Evolutionary conservation across 2,329 filamentous ascomycete species (phyloP), one percentile per base, ranked within the genome.

Genomic region (Stachybotrys elegans): DNA sequence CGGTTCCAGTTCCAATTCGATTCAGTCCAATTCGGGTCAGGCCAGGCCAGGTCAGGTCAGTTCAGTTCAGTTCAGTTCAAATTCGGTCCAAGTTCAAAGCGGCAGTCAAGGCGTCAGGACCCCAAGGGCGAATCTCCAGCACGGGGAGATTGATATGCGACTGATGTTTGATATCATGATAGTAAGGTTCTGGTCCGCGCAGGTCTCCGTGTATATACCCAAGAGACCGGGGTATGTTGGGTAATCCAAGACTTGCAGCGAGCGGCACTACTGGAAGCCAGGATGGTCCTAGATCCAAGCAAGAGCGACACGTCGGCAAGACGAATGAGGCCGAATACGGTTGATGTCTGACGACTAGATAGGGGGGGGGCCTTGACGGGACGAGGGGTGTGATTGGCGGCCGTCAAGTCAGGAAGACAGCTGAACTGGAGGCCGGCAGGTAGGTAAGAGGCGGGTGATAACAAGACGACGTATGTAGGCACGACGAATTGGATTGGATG

Each of bases 71-170:
- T n/a, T n/a, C n/a, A n/a, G n/a, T n/a, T n/a, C n/a, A n/a, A n/a
- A n/a, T n/a, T n/a, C n/a, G n/a, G n/a, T n/a, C n/a, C n/a, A n/a
- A n/a, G n/a, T n/a, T n/a, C n/a, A n/a, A n/a, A n/a, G n/a, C n/a
- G n/a, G n/a, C n/a, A n/a, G 61, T 68, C 65, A 68, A 54, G 64
- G 64, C 49, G 63, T 64, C 55, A 58, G 51, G 48, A 61, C 57
- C 65, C 64, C 62, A 49, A 63, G 65, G 47, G 65, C 55, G 46
- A 68, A 63, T 51, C 65, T 68, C 65, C 65, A 59, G 53, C 57
- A 59, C 55, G 65, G 63, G 67, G 63, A 67, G 57, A 58, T 59
- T 56, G 56, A 59, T 57, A 61, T 58, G 45, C 61, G 60, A 49
- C 51, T 55, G 52, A 54, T 57, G 59, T 64, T 60, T 52, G 58